A percentile compares a stretch with the other conserved stretches of the same genome.
Conservation (phyloP, 805 yeast genomes). For the Monosporozyma unispora region DNA sequence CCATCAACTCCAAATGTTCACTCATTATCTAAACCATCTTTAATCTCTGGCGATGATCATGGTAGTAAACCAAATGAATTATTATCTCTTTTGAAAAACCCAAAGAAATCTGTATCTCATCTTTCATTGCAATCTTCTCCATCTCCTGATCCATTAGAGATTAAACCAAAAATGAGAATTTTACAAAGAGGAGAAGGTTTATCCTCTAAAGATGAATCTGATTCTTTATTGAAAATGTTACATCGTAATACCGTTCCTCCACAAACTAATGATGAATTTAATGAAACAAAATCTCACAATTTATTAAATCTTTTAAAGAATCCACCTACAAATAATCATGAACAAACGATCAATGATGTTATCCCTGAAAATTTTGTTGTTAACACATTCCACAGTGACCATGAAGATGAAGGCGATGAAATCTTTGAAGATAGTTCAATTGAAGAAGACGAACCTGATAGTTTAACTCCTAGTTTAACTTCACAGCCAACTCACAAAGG, state of each 20-base stretch:
- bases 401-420: too few relatives aligned
- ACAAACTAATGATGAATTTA: background rate
- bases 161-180: conserved; percentile 7
- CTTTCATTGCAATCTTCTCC: background rate
- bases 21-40: conserved; percentile 32
- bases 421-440: conserved; percentile 1
- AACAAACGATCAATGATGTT: background rate
- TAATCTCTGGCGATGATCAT: conserved; percentile 16
- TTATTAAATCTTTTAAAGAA: conserved; percentile 11
- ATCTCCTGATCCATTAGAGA: background rate
- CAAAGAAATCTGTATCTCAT: conserved; percentile 1
- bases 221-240: background rate
- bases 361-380: background rate
- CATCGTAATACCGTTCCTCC: background rate
- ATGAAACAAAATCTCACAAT: conserved; percentile 10
- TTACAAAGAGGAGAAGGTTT: conserved; percentile 3
- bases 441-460: conserved; percentile 4
- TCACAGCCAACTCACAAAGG: background rate
- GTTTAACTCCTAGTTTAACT: background rate
- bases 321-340: too few relatives aligned
- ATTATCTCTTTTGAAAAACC: conserved; percentile 31
- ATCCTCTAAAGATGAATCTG: background rate
- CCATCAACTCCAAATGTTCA: conserved; percentile 32
- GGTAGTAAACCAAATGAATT: conserved; percentile 16
- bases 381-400: background rate